Evolutionary conservation across 768 basidiomycete species (phyloP), one percentile per base, ranked within the genome.

Genomic region (Amylocystis lapponica): DNA sequence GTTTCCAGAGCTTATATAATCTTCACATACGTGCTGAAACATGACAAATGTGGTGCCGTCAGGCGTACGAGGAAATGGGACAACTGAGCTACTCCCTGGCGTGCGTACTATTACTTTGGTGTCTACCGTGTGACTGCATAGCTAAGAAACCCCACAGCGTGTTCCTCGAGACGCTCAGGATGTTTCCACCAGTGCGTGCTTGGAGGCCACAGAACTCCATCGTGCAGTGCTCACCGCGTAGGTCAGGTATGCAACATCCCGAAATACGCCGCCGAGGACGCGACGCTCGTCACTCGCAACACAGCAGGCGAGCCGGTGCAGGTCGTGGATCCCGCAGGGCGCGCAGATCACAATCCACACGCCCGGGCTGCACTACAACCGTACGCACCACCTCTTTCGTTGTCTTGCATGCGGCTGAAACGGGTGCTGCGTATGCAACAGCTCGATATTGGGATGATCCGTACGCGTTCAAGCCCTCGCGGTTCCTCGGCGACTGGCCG

Each of bases 401-500:
- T 29, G 5, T 14, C 10, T 16, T 14, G 19, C 25, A 13, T 25
- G 17, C n/a, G 16, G 13, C 23, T 14, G 22, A 19, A 29, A 23
- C 22, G 11, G n/a, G n/a, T 42, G 6, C 19, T 9, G 14, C 13
- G 14, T 5, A 27, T 19, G 17, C 3, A 16, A 21, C 48, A 69
- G 68, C 66, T 2, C 54, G 53, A 16, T 68, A 67, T 56, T 70
- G 69, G 69, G 43, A 56, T 8, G 63, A 68, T 31, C 68, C 69
- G 0, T 31, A 59, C 27, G 44, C 43, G 13, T 71, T 68, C 56
- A 56, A 56, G 16, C 69, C 68, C 0, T 64, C 61, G 17, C 67
- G 77, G 6, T 79, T 78, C 62, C 59, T 78, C 20, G 65, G 61
- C 32, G 71, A 76, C 39, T 81, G 74, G 70, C 67, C 71, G 19